Conservation (phyloP, 208 protist genomes). For the Angomonas deanei region DNA sequence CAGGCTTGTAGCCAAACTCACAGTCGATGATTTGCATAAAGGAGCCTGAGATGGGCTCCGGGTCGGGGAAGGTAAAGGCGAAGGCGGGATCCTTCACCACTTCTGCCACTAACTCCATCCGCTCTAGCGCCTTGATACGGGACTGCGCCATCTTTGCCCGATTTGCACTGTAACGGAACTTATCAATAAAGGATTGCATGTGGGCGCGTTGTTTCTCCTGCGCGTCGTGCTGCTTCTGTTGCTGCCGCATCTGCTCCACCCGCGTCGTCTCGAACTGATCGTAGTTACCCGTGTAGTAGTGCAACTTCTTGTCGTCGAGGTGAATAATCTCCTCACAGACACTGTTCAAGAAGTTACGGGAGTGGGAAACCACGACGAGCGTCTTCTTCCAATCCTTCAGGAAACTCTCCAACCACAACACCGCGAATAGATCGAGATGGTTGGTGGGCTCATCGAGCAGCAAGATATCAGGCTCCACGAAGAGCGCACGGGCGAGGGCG, state of each 20-base stretch:
- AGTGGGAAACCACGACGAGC: constrained; percentile 97
- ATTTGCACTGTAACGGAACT: constrained; percentile 89
- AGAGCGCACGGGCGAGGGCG: constrained; percentile 94
- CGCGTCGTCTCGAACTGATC: constrained; percentile 90
- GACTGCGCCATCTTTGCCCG: constrained; percentile 93
- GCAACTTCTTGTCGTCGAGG: constrained; percentile 74
- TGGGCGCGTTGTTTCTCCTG: constrained; percentile 88
- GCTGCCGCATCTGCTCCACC: constrained; percentile 83
- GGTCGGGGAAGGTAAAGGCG: constrained; percentile 88
- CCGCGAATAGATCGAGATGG: constrained; percentile 96
- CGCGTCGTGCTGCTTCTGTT: constrained; percentile 83
- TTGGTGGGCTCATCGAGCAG: constrained; percentile 98
- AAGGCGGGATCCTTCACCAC: constrained; percentile 88
- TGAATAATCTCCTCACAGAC: constrained; percentile 95
- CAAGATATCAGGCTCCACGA: constrained; percentile 94
- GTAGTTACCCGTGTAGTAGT: constrained; percentile 94
- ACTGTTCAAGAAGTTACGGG: constrained; percentile 94
- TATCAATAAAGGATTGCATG: constrained; percentile 94
- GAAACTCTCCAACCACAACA: constrained; percentile 97
- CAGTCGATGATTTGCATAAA: constrained; percentile 87
- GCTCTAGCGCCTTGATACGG: constrained; percentile 91
- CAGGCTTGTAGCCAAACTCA: constrained; percentile 91
- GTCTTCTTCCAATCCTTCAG: constrained; percentile 93
- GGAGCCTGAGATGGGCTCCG: constrained; percentile 69
- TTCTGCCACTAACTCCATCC: constrained; percentile 84